Conservation (phyloP, 148 eudicot genomes). For the Simmondsia chinensis region DNA sequence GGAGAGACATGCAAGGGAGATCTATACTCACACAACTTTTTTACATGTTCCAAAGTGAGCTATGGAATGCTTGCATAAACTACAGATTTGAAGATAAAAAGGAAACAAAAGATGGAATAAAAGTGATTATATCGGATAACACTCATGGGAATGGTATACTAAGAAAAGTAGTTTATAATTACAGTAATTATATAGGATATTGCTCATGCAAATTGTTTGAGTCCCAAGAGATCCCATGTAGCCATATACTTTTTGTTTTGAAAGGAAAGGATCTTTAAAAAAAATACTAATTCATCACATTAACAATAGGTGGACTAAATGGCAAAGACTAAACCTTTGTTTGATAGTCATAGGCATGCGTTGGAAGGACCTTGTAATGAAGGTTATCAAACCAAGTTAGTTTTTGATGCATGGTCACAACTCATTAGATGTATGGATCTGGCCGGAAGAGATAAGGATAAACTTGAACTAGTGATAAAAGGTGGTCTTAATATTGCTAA, state of each 20-base stretch:
- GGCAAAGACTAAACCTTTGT: not conserved
- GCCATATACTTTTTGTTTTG: not conserved
- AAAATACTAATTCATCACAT: not conserved
- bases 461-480: not conserved
- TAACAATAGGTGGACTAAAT: not conserved
- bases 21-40: not conserved
- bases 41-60: not conserved
- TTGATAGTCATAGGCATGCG: not conserved
- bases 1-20: no score
- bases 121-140: not conserved
- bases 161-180: not conserved
- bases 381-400: not conserved
- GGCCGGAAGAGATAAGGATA: no score
- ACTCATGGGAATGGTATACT: not conserved
- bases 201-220: no score
- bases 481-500: not conserved
- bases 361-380: not conserved
- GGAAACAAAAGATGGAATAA: not conserved
- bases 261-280: not conserved
- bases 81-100: not conserved
- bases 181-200: not conserved
- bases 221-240: not conserved
- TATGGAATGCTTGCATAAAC: not conserved
- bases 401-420: not conserved
- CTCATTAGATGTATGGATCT: not conserved